Evolutionary conservation across 2,329 filamentous ascomycete species (phyloP), one percentile per base, ranked within the genome.

Genomic region (Westerdykella ornata): DNA sequence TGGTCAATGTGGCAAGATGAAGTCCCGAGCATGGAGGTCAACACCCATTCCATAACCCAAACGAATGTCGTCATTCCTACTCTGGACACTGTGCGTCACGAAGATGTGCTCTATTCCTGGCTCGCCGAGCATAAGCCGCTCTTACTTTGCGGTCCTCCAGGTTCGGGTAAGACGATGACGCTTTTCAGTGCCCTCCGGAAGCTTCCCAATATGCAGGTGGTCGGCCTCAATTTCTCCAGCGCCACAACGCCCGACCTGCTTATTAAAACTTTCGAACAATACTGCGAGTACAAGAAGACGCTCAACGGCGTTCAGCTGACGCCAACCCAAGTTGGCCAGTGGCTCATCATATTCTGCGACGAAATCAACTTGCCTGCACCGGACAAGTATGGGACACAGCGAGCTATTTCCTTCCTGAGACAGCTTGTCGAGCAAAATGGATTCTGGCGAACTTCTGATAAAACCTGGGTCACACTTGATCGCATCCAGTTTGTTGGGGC

Each of bases 111-210:
- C 13, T 98, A 98, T 72, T 98, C 94, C 3, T 98, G 92, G 92
- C 80, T 99, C 34, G 92, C 94, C 13, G 92, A 99, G 66, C 92
- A 99, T 65, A 98, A 98, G 71, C 92, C 94, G 11, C 75, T 99
- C 14, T 74, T 99, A 39, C 83, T 99, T 13, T 99, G 92, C 64
- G 94, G 92, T 66, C 94, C 92, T 62, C 92, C 92, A 44, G 92
- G 92, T 72, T 98, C 92, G 38, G 92, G 92, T 75, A 99, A 99
- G 73, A 99, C 92, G 4, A 99, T 99, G 92, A 99, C 92, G 9
- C 74, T 99, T 11, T 99, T 99, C 73, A 96, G 90, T 63, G 92
- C 92, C 26, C 79, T 99, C 40, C 84, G 92, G 50, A 98, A 98
- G 68, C 74, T 98, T 43, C 90, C 90, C 3, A 96, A 96, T 63